Evolutionary conservation across 202 grass and related monocot species (phyloP), one percentile per base, ranked within the genome.

Genomic region (Zizania palustris): DNA sequence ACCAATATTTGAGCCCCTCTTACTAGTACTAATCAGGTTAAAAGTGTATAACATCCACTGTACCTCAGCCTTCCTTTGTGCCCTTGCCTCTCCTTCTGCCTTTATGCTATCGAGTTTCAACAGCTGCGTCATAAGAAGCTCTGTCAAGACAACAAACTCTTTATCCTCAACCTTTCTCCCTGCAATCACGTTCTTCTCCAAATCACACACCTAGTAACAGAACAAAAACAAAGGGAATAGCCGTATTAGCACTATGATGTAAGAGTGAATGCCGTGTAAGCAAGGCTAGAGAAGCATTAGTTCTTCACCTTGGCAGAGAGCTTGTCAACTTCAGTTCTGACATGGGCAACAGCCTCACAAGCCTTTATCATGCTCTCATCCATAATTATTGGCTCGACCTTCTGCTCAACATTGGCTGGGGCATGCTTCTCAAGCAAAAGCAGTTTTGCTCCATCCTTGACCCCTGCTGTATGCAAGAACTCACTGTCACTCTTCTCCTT

Each of bases 121-220:
- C 58, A 99, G 78, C 61, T 99, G 89, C 80, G 87, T 70, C 96
- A 99, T 99, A 45, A 99, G 87, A 36, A 99, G 72, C 83, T 99
- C 96, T 4, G 89, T 85, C 80, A 99, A 90, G 72, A 87, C 71
- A 16, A 78, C 66, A 65, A 99, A 95, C 77, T 99, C 85, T 71
- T 93, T 99, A 69, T 92, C 87, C 3, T 85, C 85, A 63, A 85
- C 77, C 84, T 88, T 99, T 71, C 50, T 87, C 40, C 90, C 92
- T 8, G 50, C 78, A 68, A 80, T 71, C 33, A 85, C 86, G 6
- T 41, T 72, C 69, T 87, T 84, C 77, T 99, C 96, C 78, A 99
- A 74, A 74, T 84, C 78, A 41, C 85, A 93, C 36, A 96, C 92
- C 96, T 99, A 66, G 18, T 71, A 39, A 77, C 4, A 69, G 39